A percentile compares a stretch with the other conserved stretches of the same genome.
Evolutionary conservation across 78 protist genomes (phyloP).

Genomic region (Dictyostelium intermedium): DNA sequence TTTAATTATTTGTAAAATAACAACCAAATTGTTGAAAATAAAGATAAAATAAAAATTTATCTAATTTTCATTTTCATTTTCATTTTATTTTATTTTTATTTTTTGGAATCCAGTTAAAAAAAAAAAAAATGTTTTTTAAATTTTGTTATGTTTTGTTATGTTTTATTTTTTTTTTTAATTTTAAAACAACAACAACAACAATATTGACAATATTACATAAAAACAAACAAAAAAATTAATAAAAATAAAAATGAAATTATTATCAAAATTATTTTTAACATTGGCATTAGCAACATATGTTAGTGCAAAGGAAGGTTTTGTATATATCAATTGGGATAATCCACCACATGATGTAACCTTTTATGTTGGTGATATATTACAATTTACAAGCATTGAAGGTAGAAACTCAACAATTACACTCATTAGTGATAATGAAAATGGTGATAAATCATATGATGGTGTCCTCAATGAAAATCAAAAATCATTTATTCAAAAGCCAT

Average conservation of each 20-base stretch:
- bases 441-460: neutral
- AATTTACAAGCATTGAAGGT: neutral
- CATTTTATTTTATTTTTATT: neutral
- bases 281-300: neutral
- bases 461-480: neutral
- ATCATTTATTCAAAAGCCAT: neutral
- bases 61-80: neutral
- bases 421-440: neutral
- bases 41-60: neutral
- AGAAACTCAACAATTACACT: neutral
- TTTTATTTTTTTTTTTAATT: neutral
- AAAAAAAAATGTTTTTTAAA: neutral
- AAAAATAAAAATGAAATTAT: slow-evolving; percentile 2
- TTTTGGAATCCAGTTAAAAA: too few species aligned
- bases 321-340: neutral
- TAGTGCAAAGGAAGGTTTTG: neutral
- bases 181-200: neutral
- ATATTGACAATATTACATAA: neutral
- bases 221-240: neutral
- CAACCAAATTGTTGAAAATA: neutral
- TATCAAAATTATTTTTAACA: neutral
- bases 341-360: neutral
- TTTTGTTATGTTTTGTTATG: too few species aligned
- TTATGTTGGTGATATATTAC: neutral
- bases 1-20: neutral